Conservation (phyloP, 495 filamentous ascomycete genomes). For the Penicillium angulare region DNA sequence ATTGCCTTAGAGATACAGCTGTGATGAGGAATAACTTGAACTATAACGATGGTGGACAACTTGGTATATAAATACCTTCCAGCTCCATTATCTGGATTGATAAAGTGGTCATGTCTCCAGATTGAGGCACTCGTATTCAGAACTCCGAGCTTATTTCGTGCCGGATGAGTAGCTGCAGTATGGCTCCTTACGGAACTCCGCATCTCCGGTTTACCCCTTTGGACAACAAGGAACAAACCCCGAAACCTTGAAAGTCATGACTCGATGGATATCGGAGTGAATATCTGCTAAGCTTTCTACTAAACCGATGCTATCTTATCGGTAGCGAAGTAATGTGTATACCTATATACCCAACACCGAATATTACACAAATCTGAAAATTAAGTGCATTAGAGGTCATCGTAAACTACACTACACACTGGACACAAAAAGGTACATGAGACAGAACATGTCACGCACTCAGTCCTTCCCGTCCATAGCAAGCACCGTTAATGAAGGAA, state of each 20-base stretch:
- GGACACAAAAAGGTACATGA: background rate
- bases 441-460: background rate
- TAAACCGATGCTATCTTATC: too few species aligned
- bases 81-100: too few species aligned
- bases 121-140: background rate
- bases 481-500: background rate
- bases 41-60: too few species aligned
- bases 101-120: background rate
- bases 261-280: too few species aligned
- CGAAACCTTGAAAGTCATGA: background rate
- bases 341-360: too few species aligned
- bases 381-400: constrained; percentile 22
- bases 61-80: too few species aligned
- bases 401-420: constrained; percentile 21
- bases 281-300: too few species aligned
- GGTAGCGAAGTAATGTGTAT: too few species aligned
- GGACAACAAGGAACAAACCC: background rate
- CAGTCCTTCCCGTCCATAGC: constrained; percentile 1
- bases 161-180: background rate
- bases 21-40: too few species aligned
- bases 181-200: constrained; percentile 4
- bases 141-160: background rate
- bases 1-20: too few species aligned
- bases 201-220: constrained; percentile 6
- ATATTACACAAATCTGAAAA: constrained; percentile 2